Percentiles rank a stretch among this genome's conserved stretches.
phyloP scores from a whole-genome alignment of 2,329 filamentous ascomycete species.

The Colletotrichum kahawae region DNA sequence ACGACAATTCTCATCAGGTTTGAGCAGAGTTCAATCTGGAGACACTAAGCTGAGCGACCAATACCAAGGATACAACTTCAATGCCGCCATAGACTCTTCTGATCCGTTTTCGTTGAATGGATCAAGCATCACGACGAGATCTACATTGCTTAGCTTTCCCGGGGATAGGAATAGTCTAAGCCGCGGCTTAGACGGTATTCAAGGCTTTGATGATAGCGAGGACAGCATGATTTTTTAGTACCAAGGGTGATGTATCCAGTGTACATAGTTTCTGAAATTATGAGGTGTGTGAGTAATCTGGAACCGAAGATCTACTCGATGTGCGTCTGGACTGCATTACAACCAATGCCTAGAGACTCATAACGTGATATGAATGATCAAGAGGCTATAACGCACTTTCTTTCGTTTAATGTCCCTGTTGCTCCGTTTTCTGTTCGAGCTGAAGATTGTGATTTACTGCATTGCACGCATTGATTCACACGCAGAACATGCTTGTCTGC shows the following conservation, averaged over 20 bases:
- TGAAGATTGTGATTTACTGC: neutral
- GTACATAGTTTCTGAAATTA: neutral
- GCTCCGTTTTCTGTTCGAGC: neutral
- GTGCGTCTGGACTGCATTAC: neutral
- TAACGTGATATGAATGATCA: neutral
- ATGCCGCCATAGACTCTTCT: neutral
- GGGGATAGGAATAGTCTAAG: neutral
- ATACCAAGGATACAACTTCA: neutral
- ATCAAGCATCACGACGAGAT: neutral
- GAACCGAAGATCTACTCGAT: neutral
- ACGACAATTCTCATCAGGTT: neutral
- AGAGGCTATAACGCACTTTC: neutral
- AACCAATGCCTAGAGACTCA: neutral
- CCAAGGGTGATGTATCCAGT: neutral
- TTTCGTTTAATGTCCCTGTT: neutral
- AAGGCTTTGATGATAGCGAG: neutral
- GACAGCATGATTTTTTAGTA: neutral
- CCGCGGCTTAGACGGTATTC: neutral
- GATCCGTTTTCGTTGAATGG: neutral
- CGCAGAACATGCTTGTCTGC: neutral
- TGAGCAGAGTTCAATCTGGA: neutral
- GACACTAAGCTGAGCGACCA: neutral
- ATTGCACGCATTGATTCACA: neutral
- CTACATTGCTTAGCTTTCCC: neutral
- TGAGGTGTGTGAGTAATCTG: neutral